Evolutionary conservation across 306 rosid species (phyloP).

Genomic region (Acmispon strigosus): DNA sequence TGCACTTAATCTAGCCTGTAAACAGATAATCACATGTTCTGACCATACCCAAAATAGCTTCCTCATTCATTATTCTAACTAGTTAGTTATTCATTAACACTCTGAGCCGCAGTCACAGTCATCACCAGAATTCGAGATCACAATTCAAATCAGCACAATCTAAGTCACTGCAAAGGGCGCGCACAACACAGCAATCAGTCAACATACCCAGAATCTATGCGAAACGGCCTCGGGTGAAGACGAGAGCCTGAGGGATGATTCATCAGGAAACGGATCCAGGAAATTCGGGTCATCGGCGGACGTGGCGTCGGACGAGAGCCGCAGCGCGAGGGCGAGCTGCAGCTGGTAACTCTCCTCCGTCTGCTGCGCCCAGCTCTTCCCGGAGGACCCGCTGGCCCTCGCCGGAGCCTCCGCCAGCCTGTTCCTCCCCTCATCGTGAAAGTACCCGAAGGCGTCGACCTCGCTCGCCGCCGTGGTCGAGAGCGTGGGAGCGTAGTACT

Average conservation of each 20-base stretch:
- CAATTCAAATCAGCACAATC: background rate
- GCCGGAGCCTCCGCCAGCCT: conserved; percentile 37
- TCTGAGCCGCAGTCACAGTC: background rate
- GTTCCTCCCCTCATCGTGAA: conserved; percentile 52
- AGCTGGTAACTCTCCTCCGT: conserved; percentile 98
- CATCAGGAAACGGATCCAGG: conserved; percentile 67
- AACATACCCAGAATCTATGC: conserved; percentile 90
- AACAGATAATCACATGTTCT: background rate
- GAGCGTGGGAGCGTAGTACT: conserved; percentile 66
- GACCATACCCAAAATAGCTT: background rate
- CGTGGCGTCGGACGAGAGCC: conserved; percentile 82
- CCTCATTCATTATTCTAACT: background rate
- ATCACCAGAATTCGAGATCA: background rate
- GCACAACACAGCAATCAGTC: background rate
- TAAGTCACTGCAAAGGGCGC: background rate
- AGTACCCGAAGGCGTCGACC: conserved; percentile 57
- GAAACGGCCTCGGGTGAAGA: conserved; percentile 59
- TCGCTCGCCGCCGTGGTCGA: conserved; percentile 60
- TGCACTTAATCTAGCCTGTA: background rate
- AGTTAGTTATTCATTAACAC: background rate
- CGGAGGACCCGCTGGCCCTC: conserved; percentile 41
- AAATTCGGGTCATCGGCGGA: conserved; percentile 94
- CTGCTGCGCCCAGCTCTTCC: conserved; percentile 99
- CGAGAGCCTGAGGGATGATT: conserved; percentile 35
- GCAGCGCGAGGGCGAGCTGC: conserved; percentile 82